These are phyloP conservation scores for Plasmodium reichenowi DNA, from an alignment of 169 alveolate species.

Conservation along the genomic window DNA sequence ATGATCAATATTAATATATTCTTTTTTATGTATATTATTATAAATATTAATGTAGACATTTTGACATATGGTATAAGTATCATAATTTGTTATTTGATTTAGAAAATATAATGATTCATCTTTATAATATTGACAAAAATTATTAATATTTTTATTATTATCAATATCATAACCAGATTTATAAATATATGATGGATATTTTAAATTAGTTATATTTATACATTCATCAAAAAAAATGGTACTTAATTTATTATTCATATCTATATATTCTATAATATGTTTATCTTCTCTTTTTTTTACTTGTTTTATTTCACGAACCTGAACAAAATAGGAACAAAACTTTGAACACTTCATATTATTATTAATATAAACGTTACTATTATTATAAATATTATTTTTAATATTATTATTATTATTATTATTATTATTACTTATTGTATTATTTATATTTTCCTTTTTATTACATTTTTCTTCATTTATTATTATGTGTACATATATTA, in stretches of 20 bases:
- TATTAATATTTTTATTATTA: not conserved
- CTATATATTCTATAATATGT: slow-evolving; percentile 13
- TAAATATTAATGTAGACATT: slow-evolving; percentile 48
- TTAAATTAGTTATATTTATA: slow-evolving; percentile 34
- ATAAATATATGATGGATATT: slow-evolving; percentile 46
- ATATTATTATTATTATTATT: not conserved
- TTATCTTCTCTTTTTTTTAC: slow-evolving; percentile 11
- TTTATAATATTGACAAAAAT: slow-evolving; percentile 23
- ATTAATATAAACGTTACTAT: too few relatives aligned
- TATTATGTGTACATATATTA: slow-evolving; percentile 8
- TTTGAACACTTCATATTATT: not conserved
- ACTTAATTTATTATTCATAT: slow-evolving; percentile 8
- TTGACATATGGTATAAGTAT: slow-evolving; percentile 20
- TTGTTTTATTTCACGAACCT: not conserved
- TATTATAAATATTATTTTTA: not conserved
- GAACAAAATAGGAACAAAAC: slow-evolving; percentile 21
- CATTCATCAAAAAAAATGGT: slow-evolving; percentile 34
- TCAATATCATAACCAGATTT: not conserved
- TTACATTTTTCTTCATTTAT: too few relatives aligned
- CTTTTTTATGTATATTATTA: slow-evolving; percentile 39
- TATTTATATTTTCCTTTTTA: too few relatives aligned
- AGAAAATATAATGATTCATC: slow-evolving; percentile 43
- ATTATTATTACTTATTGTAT: too few relatives aligned
- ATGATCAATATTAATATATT: slow-evolving; percentile 47
- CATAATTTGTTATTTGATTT: slow-evolving; percentile 39